phyloP scores from a whole-genome alignment of 1,284 basidiomycete species.

The Irpex sp. region DNA sequence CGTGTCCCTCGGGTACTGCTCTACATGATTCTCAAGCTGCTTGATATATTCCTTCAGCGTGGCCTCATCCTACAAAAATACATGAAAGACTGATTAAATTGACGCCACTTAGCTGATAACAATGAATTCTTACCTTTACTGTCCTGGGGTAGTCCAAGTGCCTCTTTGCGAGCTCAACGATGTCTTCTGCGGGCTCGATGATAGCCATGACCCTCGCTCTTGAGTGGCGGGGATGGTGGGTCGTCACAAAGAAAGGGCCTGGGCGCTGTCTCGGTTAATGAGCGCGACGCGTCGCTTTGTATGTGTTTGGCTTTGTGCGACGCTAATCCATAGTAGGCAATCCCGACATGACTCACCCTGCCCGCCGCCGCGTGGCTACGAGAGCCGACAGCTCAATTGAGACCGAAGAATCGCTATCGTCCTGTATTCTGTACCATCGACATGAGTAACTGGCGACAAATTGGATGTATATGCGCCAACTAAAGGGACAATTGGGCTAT shows the following conservation, averaged over 20 bases:
- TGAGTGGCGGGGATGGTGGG: not conserved
- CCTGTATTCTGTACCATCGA: no score
- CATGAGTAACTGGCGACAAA: no score
- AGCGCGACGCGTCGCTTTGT: conserved; percentile 15
- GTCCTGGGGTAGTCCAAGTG: conserved; percentile 15
- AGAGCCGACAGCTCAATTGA: no score
- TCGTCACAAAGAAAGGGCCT: not conserved
- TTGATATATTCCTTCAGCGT: conserved; percentile 32
- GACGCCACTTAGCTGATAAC: not conserved
- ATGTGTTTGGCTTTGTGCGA: conserved; percentile 5
- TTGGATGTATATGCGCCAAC: no score
- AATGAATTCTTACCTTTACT: conserved; percentile 13
- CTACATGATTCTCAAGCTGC: conserved; percentile 34
- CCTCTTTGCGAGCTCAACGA: conserved; percentile 18
- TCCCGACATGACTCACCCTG: not conserved
- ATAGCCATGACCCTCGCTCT: conserved; percentile 8
- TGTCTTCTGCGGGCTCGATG: not conserved
- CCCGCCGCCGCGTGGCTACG: no score
- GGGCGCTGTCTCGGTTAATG: conserved; percentile 10
- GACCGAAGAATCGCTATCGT: no score
- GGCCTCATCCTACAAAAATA: conserved; percentile 7
- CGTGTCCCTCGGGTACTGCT: conserved; percentile 36
- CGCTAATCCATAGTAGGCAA: not conserved
- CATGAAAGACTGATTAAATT: not conserved
- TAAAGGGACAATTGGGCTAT: no score